Percentiles rank a stretch among this genome's conserved stretches.
phyloP scores from a whole-genome alignment of 805 yeast genomes.

The Lachancea sp. region DNA sequence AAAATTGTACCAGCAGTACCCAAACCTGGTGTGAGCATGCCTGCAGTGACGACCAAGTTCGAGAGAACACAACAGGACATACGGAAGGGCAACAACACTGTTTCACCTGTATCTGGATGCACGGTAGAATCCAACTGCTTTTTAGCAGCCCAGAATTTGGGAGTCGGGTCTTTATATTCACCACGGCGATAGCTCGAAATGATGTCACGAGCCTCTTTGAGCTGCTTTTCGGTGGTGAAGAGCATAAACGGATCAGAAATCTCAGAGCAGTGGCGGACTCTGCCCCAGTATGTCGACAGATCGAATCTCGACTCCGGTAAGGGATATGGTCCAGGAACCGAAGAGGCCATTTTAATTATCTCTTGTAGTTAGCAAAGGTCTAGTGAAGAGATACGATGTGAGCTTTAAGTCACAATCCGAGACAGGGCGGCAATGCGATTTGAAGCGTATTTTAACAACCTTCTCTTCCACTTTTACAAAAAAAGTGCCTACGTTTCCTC shows the following conservation, averaged over 20 bases:
- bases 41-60: conserved; percentile 90
- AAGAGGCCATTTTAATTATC: conserved; percentile 93
- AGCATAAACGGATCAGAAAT: conserved; percentile 90
- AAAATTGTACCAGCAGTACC: conserved; percentile 87
- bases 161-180: conserved; percentile 54
- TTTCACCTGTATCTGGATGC: conserved; percentile 95
- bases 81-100: conserved; percentile 87
- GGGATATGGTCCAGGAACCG: conserved; percentile 73
- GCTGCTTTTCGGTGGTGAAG: conserved; percentile 57
- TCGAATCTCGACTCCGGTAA: conserved; percentile 80
- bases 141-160: conserved; percentile 85
- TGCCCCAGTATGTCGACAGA: conserved; percentile 78
- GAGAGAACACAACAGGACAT: conserved; percentile 95
- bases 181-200: conserved; percentile 74
- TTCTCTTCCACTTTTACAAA: too few species aligned
- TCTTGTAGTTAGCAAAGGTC: too few species aligned
- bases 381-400: too few species aligned
- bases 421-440: too few species aligned
- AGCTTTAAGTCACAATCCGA: too few species aligned
- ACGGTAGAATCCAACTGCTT: conserved; percentile 81
- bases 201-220: conserved; percentile 55
- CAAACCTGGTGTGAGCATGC: conserved; percentile 93
- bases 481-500: too few species aligned
- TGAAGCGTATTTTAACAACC: too few species aligned
- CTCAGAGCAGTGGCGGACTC: conserved; percentile 90